Evolutionary conservation across 2,329 filamentous ascomycete genomes (phyloP).

Genomic region (Fusarium buxicola): DNA sequence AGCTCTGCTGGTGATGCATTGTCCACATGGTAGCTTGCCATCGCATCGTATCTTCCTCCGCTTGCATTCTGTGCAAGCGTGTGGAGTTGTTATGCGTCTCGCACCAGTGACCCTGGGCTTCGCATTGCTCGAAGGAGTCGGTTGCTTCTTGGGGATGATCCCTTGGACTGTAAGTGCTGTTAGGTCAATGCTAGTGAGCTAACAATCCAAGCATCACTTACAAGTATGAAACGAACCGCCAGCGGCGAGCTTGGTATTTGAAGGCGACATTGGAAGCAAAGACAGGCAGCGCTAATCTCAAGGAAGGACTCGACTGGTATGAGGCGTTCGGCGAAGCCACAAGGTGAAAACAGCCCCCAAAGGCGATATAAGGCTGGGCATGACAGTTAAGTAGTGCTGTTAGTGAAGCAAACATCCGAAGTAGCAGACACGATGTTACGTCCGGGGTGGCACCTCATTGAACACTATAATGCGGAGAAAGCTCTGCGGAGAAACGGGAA

Average conservation of each 20-base stretch:
- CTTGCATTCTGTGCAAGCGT: conserved; percentile 82
- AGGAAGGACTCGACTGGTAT: conserved; percentile 22
- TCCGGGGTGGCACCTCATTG: conserved; percentile 19
- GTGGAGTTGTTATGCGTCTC: conserved; percentile 66
- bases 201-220: conserved; percentile 23
- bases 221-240: conserved; percentile 52
- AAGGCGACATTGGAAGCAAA: conserved; percentile 51
- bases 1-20: conserved; percentile 84
- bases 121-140: conserved; percentile 49
- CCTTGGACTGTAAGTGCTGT: conserved; percentile 58
- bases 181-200: conserved; percentile 5
- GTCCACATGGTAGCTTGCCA: conserved; percentile 83
- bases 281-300: conserved; percentile 25
- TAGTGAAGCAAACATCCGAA: conserved; percentile 32
- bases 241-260: conserved; percentile 58
- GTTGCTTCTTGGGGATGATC: conserved; percentile 63
- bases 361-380: conserved; percentile 26
- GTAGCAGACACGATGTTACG: conserved; percentile 30
- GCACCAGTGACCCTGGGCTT: conserved; percentile 54
- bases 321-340: conserved; percentile 11
- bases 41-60: conserved; percentile 87
- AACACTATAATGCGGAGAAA: conserved; percentile 35
- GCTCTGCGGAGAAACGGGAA: conserved; percentile 26
- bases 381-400: conserved; percentile 36
- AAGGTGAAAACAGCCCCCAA: conserved; percentile 35